Base-by-base conservation (phyloP, 306 rosid species). In the Gynostemma pentaphyllum region DNA sequence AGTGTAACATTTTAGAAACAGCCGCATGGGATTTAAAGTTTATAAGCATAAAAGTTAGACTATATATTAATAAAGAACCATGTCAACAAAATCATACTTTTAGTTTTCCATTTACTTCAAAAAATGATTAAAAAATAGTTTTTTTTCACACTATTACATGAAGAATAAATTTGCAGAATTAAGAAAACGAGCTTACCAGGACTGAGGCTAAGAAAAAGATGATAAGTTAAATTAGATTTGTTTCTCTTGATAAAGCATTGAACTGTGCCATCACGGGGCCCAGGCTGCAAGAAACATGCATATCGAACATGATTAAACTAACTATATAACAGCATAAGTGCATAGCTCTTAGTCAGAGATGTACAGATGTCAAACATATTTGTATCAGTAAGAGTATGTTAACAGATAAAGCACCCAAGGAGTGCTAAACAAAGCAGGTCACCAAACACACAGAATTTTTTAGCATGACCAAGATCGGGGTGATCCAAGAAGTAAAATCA, bases 201-300 rank as follows among this genome's bases (percentile, higher is more conserved):
- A 71, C 97, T 85, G 64, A 90, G 95, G 78, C 95, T 85, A 47
- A 90, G 94, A 75, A 68, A 90, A 56, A 90, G 95, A 72, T 78
- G 97, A 74, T 87, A 90, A 18, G 94, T 85, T 56, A 87, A 66
- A 62, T 83, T 87, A n/a, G 90, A 85, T 76, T 87, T 90, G 82
- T 90, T 92, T 81, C 97, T 85, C 82, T 85, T 90, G 57, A 90
- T 90, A 74, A 87, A 90, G 79, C 97, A 90, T 79, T 90, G 94
- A 41, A 90, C 76, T n/a, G 70, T 72, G 62, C 88, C 88, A 80
- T 87, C 95, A 52, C 88, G 83, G 30, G 81, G 68, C 40, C 95
- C 97, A 4, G 97, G 97, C 97, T 90, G 90, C 13, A 73, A 68
- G 45, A 3, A 15, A 61, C 3, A 24, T 14, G 50, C 50, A 64